Conservation (phyloP, 2,329 filamentous ascomycete species). For the Annulohypoxylon truncatum region DNA sequence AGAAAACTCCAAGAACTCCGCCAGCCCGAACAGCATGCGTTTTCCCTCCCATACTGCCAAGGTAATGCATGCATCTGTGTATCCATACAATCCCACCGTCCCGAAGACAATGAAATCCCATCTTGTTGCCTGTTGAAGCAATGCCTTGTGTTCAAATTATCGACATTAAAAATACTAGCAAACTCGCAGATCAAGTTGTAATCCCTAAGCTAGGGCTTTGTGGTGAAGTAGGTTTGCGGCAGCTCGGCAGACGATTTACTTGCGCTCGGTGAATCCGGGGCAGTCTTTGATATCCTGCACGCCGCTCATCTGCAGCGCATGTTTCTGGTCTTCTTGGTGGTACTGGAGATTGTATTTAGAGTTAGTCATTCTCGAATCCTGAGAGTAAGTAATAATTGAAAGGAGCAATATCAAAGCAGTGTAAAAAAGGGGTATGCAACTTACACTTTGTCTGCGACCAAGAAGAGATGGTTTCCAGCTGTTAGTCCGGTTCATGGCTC, state of each 20-base stretch:
- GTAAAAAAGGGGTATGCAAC: background rate
- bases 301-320: slow-evolving; percentile 60
- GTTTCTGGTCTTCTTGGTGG: slow-evolving; percentile 66
- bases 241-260: background rate
- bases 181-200: background rate
- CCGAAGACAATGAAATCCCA: background rate
- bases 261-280: slow-evolving; percentile 58
- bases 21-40: background rate
- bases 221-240: background rate
- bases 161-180: background rate
- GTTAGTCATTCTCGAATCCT: slow-evolving; percentile 9
- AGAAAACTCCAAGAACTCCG: slow-evolving; percentile 16
- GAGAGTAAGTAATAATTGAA: too few species aligned
- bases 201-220: background rate
- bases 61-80: background rate
- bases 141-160: background rate
- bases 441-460: slow-evolving; percentile 57
- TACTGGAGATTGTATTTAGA: slow-evolving; percentile 47
- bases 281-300: slow-evolving; percentile 50
- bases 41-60: background rate
- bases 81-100: background rate
- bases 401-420: too few species aligned
- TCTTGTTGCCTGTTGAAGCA: background rate
- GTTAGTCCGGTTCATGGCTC: slow-evolving; percentile 52
- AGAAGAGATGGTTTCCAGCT: slow-evolving; percentile 61